Evolutionary conservation across 2,329 filamentous ascomycete species (phyloP), one percentile per base, ranked within the genome.

Genomic region (Phialophora tarda): DNA sequence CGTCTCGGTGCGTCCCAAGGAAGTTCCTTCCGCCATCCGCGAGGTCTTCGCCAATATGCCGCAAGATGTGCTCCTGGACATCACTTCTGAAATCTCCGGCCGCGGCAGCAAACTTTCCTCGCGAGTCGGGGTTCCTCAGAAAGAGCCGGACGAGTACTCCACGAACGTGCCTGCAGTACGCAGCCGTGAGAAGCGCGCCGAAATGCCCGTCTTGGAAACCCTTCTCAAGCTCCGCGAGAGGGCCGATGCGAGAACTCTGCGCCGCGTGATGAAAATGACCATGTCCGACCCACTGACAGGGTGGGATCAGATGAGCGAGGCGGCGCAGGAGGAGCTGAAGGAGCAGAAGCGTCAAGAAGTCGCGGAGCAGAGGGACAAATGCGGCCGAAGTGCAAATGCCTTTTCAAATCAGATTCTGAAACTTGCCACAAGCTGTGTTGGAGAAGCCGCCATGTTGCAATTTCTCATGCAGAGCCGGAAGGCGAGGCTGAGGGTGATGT

Each of bases 391-490:
- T 17, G 51, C 51, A 23, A 55, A 30, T n/a, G 21, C 17, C 51
- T 55, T 28, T 26, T 23, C 28, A 5, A 55, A 32, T n/a, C 51
- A 5, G 26, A 55, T 55, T 10, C 28, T 55, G 51, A 55, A 32
- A 10, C 28, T 55, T 6, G 51, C 51, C 28, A 32, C 28, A 4
- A 32, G 51, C 28, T 55, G 51, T n/a, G 24, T 55, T 8, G 51
- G 51, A n/a, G 26, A 55, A 6, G 26, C 23, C 11, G 51, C 51
- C 51, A 32, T 55, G 23, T 26, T 55, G 23, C 51, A 55, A 10
- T 55, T 55, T 55, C 51, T 55, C 14, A 28, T 55, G 51, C 23
- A 28, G 51, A 55, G 51, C 24, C 51, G 51, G n/a, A 55, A 32
- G 17, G 51, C 51, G 4, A 30, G 26, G 26, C 8, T 30, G 51